Evolutionary conservation across 2,329 filamentous ascomycete genomes (phyloP), one percentile per base, ranked within the genome.

Genomic region (Trichoderma arundinaceum): DNA sequence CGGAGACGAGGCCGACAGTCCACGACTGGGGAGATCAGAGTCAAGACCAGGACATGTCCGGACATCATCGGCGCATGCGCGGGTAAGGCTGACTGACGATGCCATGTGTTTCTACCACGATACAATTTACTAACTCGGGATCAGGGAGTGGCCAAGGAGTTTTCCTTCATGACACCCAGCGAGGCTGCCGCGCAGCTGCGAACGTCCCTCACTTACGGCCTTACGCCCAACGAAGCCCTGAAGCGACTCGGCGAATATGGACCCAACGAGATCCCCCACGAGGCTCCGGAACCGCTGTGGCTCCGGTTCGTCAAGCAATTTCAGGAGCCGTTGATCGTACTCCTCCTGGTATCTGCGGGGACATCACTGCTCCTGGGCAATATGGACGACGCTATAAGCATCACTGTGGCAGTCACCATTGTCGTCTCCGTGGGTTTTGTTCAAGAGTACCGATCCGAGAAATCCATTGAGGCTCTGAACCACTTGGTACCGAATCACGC

Each of bases 361-460:
- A 90, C 96, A 44, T 98, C 94, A 0, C 87, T 98, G 56, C 78
- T 98, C 49, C 90, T 99, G 77, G 93, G 94, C 59, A 99, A 99
- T 74, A 88, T 90, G 74, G 94, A 98, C 72, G 96, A 99, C 80
- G 94, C 94, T 6, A 81, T 99, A 72, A 98, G 94, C 77, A 99
- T 99, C 74, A 91, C 94, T 0, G 89, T 97, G 38, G 95, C 95
- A 1, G 95, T 99, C 22, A 97, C 94, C 32, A 99, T 99, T 71
- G 95, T 99, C 6, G 94, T 99, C 28, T 91, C 90, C 0, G 95
- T 99, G 48, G 95, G 94, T 1, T 99, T 99, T 72, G 88, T 98
- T 60, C 95, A 99, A 76, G 95, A 99, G 79, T 99, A 99, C 77
- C 86, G 95, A 66, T 98, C 95, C 7, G 95, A 99, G 76, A 96